Conservation (phyloP, 176 grass and related monocot genomes). For the Oryza brachyantha region DNA sequence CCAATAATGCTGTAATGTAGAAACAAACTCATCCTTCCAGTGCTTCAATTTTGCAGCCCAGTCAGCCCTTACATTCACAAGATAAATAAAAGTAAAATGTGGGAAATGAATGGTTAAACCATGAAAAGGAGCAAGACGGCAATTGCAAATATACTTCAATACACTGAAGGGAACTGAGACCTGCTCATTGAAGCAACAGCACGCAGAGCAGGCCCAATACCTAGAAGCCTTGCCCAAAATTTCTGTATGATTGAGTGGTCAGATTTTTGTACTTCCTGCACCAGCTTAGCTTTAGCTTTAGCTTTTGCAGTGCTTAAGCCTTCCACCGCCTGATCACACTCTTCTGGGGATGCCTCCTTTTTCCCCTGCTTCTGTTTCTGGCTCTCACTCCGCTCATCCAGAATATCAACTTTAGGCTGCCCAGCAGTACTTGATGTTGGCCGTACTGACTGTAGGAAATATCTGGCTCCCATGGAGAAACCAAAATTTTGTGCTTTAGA, state of each 20-base stretch:
- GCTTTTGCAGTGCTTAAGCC: constrained; percentile 81
- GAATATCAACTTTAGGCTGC: constrained; percentile 25
- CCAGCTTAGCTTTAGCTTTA: constrained; percentile 74
- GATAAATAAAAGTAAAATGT: constrained; percentile 32
- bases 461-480: constrained; percentile 58
- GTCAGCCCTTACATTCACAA: constrained; percentile 60
- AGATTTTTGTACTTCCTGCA: constrained; percentile 60
- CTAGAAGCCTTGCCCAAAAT: constrained; percentile 69
- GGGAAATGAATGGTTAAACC: constrained; percentile 21
- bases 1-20: constrained; percentile 92
- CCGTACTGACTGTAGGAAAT: constrained; percentile 47
- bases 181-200: constrained; percentile 93
- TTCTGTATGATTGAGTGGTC: constrained; percentile 52
- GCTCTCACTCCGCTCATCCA: constrained; percentile 46
- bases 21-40: constrained; percentile 94
- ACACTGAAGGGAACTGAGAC: constrained; percentile 34
- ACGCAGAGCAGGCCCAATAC: constrained; percentile 73
- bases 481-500: constrained; percentile 30
- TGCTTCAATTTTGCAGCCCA: constrained; percentile 78
- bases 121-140: constrained; percentile 21
- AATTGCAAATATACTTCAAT: constrained; percentile 9
- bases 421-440: constrained; percentile 37
- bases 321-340: constrained; percentile 94
- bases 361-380: constrained; percentile 47
- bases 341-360: constrained; percentile 78